A percentile compares a stretch with the other conserved stretches of the same genome.
Evolutionary conservation across 1,284 basidiomycete species (phyloP).

Genomic region (Tilletia caries): DNA sequence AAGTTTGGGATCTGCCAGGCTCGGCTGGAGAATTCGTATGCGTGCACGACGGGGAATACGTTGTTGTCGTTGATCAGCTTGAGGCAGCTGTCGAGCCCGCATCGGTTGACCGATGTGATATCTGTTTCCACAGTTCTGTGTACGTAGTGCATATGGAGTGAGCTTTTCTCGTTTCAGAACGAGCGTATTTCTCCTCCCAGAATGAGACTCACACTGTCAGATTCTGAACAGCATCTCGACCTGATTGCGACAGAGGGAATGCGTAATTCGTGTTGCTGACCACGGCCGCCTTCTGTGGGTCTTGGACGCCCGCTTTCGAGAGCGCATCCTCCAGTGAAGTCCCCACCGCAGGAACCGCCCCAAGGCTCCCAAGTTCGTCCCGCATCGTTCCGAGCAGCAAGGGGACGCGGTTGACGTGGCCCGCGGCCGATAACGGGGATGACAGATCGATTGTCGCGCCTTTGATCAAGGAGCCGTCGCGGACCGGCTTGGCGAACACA

Average conservation of each 20-base stretch:
- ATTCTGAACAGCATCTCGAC: constrained; percentile 17
- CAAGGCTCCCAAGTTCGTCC: constrained; percentile 35
- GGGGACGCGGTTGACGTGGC: constrained; percentile 31
- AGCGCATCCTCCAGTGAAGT: constrained; percentile 27
- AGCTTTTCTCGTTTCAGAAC: too few relatives aligned
- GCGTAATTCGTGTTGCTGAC: constrained; percentile 19
- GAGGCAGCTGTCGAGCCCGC: constrained; percentile 19
- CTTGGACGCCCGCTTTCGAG: constrained; percentile 25
- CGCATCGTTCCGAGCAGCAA: constrained; percentile 35
- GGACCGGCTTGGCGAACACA: constrained; percentile 16
- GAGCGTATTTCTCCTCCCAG: too few relatives aligned
- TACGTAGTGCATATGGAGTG: too few relatives aligned
- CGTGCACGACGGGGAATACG: constrained; percentile 18
- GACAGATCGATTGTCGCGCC: constrained; percentile 30
- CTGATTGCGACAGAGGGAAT: constrained; percentile 28
- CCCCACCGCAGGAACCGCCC: constrained; percentile 28
- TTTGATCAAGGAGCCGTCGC: constrained; percentile 29
- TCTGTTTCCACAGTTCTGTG: constrained; percentile 18
- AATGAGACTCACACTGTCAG: constrained; percentile 17
- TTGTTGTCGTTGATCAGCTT: not conserved
- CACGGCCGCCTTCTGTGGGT: constrained; percentile 29
- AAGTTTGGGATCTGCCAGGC: constrained; percentile 22
- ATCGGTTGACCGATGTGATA: constrained; percentile 16
- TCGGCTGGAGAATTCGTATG: constrained; percentile 17
- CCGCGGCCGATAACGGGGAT: constrained; percentile 15